phyloP scores from a whole-genome alignment of 495 filamentous ascomycete species.

The Schizothecium vesticola region DNA sequence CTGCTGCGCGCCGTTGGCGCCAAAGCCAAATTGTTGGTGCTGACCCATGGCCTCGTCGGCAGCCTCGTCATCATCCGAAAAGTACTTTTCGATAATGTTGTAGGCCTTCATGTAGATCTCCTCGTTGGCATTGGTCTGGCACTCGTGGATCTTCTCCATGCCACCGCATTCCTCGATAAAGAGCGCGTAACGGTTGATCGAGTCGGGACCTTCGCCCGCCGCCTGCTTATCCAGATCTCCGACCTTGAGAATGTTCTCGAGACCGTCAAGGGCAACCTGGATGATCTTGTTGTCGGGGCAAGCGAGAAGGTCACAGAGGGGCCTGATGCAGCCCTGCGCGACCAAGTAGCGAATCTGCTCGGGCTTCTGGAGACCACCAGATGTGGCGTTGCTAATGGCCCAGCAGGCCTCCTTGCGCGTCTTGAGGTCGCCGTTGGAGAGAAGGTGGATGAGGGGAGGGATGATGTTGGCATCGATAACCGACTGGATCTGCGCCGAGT shows the following conservation, averaged over 20 bases:
- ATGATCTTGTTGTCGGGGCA: conserved; percentile 99
- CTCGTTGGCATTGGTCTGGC: conserved; percentile 99
- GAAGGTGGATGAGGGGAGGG: conserved; percentile 88
- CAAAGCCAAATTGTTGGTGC: conserved; percentile 72
- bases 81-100: conserved; percentile 99
- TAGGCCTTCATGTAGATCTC: conserved; percentile 99
- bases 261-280: conserved; percentile 93
- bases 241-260: conserved; percentile 99
- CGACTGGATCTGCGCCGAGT: conserved; percentile 94
- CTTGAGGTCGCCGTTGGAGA: conserved; percentile 97
- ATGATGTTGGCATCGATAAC: conserved; percentile 98
- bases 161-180: conserved; percentile 98
- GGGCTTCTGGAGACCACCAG: conserved; percentile 95
- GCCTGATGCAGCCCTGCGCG: conserved; percentile 89
- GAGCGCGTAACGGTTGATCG: conserved; percentile 92
- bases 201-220: conserved; percentile 63
- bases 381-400: conserved; percentile 99
- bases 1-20: conserved; percentile 66
- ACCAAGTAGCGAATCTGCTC: conserved; percentile 98
- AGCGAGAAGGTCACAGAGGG: conserved; percentile 88
- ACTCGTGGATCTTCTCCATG: conserved; percentile 99
- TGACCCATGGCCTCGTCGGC: conserved; percentile 58
- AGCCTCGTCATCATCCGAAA: conserved; percentile 94
- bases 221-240: conserved; percentile 97
- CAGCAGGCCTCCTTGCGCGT: conserved; percentile 99